Evolutionary conservation across 768 basidiomycete species (phyloP).

Genomic region (Pleurotus tuber-regium): DNA sequence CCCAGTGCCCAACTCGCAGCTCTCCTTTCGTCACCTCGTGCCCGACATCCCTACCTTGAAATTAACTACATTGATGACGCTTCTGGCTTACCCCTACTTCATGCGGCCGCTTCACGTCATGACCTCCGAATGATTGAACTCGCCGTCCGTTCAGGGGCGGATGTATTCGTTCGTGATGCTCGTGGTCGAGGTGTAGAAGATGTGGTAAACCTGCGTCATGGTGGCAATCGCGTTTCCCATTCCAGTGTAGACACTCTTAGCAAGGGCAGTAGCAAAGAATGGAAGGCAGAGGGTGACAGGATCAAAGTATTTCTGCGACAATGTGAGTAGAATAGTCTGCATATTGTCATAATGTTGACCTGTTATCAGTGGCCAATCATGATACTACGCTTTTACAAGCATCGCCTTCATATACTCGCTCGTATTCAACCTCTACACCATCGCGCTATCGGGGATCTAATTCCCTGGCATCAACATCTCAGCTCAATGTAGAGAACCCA

Average conservation of each 20-base stretch:
- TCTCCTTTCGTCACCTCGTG: constrained; percentile 69
- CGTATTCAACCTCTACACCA: neutral
- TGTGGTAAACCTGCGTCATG: constrained; percentile 1
- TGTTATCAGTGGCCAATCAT: constrained; percentile 66
- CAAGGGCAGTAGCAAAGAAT: constrained; percentile 3
- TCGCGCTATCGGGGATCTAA: no score
- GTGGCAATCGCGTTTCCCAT: neutral
- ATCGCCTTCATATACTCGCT: neutral
- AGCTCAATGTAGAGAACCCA: no score
- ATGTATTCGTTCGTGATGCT: constrained; percentile 83
- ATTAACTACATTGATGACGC: constrained; percentile 70
- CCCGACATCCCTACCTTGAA: constrained; percentile 63
- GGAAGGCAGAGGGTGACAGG: constrained; percentile 52
- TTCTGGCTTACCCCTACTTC: constrained; percentile 76
- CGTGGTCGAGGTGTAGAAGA: constrained; percentile 38
- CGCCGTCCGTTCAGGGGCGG: constrained; percentile 82
- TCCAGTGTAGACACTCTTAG: constrained; percentile 11
- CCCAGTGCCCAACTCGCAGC: constrained; percentile 45
- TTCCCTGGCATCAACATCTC: no score
- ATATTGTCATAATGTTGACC: neutral
- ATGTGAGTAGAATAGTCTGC: constrained; percentile 53
- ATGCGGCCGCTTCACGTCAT: constrained; percentile 81
- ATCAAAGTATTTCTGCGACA: constrained; percentile 82
- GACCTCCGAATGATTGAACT: constrained; percentile 82
- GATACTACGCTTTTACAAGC: constrained; percentile 61